Evolutionary conservation across 345 rosid species (phyloP).

Genomic region (Durio zibethinus): DNA sequence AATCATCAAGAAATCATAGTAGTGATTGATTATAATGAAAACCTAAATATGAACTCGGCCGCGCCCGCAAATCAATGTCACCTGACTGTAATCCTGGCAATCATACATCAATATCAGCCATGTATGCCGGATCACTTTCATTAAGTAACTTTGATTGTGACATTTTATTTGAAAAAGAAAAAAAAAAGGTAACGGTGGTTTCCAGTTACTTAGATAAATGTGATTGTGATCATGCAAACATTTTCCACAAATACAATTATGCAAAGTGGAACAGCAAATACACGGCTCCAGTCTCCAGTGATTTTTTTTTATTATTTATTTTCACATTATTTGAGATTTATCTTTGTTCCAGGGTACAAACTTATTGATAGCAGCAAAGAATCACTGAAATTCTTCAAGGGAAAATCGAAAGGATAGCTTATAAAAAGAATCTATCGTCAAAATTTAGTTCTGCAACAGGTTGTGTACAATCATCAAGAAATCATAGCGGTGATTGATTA

Average conservation of each 20-base stretch:
- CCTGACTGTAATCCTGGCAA: background rate
- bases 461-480: background rate
- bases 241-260: too few species aligned
- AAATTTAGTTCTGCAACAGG: background rate
- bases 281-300: background rate
- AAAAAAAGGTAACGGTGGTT: too few species aligned
- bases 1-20: background rate
- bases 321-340: too few species aligned
- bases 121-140: too few species aligned
- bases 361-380: background rate
- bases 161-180: too few species aligned
- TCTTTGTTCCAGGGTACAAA: too few species aligned
- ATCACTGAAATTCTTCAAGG: background rate
- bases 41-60: background rate
- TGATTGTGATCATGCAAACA: too few species aligned
- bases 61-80: background rate
- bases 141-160: too few species aligned
- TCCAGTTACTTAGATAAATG: too few species aligned
- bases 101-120: background rate
- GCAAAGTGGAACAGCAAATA: background rate
- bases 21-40: background rate
- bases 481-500: background rate
- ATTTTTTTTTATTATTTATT: too few species aligned
- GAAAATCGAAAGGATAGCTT: background rate
- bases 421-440: background rate